Evolutionary conservation across 495 filamentous ascomycete species (phyloP), one percentile per base, ranked within the genome.

Genomic region (Hyaloscypha variabilis): DNA sequence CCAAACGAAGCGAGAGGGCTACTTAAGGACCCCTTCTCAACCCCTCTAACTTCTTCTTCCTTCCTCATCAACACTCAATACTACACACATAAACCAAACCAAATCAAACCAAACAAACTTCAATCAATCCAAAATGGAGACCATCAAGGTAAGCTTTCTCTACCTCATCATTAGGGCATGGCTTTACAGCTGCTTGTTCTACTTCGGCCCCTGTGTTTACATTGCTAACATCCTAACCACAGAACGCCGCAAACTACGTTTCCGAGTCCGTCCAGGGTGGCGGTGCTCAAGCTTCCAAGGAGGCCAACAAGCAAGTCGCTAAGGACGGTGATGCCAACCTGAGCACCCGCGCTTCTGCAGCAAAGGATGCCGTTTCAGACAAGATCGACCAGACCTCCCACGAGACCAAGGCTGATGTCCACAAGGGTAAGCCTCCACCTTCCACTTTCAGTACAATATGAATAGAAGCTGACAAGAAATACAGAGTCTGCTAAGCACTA

Each of bases 291-390:
- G 79, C 83, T 36, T 84, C 81, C 78, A 88, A 88, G 83, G 85
- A 88, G 81, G 78, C 83, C 77, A 88, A 88, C 82, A 88, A 88
- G 82, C 26, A 81, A 36, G 81, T 87, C 57, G 85, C 85, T 71
- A 85, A 88, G 82, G 85, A 88, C 79, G 71, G 52, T 76, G 74
- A 83, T 73, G 81, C 76, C 36, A 67, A 64, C 53, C n/a, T 82
- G 30, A 69, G 78, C 73, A 80, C 78, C 75, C 85, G 85, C 65
- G 73, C 81, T 69, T 71, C 77, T 29, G 85, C 85, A 46, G 81
- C 81, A 61, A 84, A 84, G 70, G 82, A 86, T 63, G 83, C 83
- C 66, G 62, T 84, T 63, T 74, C 74, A 52, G 83, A 87, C 80
- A 88, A 88, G 83, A 42, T 79, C n/a, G 71, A 82, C 61, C 79